Percentiles rank a stretch among this genome's conserved stretches.
Conservation (phyloP, 208 protist genomes). For the Acanthamoeba triangularis region DNA sequence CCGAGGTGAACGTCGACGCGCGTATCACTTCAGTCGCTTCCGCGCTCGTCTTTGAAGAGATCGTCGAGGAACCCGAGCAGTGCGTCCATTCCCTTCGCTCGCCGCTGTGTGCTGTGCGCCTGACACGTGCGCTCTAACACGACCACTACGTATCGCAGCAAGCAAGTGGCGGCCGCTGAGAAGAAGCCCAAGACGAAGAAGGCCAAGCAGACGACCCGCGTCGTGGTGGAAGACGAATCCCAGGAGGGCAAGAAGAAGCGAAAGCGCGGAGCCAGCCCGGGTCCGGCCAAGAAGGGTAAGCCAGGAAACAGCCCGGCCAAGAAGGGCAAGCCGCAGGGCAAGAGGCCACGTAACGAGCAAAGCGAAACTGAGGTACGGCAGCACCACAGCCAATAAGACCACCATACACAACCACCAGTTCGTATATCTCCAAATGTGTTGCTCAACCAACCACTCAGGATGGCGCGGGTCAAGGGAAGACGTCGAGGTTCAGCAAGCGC, state of each 20-base stretch:
- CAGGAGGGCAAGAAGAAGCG: neutral
- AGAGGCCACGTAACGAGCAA: conserved; percentile 1
- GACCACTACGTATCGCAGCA: neutral
- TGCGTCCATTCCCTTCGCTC: neutral
- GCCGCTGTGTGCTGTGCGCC: neutral
- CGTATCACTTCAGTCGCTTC: conserved; percentile 26
- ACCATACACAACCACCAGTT: neutral
- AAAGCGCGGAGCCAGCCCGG: conserved; percentile 11
- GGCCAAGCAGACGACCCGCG: neutral
- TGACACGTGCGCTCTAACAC: neutral
- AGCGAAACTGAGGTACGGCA: neutral
- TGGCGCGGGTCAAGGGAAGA: neutral
- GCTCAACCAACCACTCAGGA: neutral
- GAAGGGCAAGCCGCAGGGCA: neutral
- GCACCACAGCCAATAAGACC: neutral
- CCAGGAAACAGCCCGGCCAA: neutral
- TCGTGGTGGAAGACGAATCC: neutral
- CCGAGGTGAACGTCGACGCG: conserved; percentile 56
- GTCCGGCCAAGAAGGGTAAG: neutral
- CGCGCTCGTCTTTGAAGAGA: neutral
- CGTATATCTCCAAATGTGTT: neutral
- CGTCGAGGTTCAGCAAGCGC: conserved; percentile 4
- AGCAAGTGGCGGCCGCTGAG: neutral
- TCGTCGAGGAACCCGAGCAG: neutral
- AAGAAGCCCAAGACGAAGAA: neutral